Evolutionary conservation across 2,329 filamentous ascomycete species (phyloP).

Genomic region (Grosmannia penicillata): DNA sequence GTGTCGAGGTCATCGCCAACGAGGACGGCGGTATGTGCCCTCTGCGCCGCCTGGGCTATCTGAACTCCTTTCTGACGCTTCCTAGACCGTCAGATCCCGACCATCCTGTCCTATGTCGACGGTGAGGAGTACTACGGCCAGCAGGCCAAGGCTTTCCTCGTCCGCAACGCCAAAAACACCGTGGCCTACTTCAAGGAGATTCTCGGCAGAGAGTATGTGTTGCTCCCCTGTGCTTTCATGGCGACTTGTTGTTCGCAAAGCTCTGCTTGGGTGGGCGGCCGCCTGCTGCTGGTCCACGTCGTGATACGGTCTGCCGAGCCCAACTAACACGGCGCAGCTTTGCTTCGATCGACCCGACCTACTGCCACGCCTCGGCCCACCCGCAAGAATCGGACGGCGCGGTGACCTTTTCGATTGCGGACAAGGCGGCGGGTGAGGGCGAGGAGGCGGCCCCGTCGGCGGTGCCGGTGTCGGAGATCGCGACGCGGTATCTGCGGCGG

Average conservation of each 20-base stretch:
- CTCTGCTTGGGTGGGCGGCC: too few relatives aligned
- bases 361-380: slow-evolving; percentile 87
- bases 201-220: slow-evolving; percentile 71
- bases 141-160: slow-evolving; percentile 85
- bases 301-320: neutral
- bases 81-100: slow-evolving; percentile 95
- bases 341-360: slow-evolving; percentile 91
- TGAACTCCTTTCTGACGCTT: neutral
- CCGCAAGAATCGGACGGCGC: slow-evolving; percentile 58
- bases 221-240: slow-evolving; percentile 1
- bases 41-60: neutral
- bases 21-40: slow-evolving; percentile 72
- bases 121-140: slow-evolving; percentile 94
- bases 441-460: slow-evolving; percentile 32
- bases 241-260: neutral
- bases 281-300: too few relatives aligned
- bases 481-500: slow-evolving; percentile 71
- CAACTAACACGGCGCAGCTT: slow-evolving; percentile 36
- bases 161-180: slow-evolving; percentile 87
- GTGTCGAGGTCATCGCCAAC: slow-evolving; percentile 95
- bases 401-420: slow-evolving; percentile 71
- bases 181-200: slow-evolving; percentile 94
- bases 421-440: slow-evolving; percentile 44
- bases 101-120: slow-evolving; percentile 83
- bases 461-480: slow-evolving; percentile 64